Evolutionary conservation across 805 yeast genomes (phyloP).

Genomic region (Lipomyces yamanashiensis): DNA sequence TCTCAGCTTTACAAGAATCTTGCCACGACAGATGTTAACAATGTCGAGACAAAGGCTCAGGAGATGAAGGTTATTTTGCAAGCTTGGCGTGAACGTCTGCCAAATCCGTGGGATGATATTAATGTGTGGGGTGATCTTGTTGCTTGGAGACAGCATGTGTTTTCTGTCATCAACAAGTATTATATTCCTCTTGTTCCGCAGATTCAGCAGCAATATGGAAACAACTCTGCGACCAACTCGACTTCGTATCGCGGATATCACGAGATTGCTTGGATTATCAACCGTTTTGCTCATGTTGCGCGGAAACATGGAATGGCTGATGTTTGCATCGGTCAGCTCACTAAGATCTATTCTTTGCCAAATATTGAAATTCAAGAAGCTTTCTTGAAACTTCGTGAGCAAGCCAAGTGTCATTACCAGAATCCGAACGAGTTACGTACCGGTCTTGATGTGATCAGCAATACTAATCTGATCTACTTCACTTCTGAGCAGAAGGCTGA

Average conservation of each 20-base stretch:
- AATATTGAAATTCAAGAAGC: slow-evolving; percentile 99
- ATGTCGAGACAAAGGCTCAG: slow-evolving; percentile 88
- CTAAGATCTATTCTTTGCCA: slow-evolving; percentile 92
- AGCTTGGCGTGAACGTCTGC: slow-evolving; percentile 97
- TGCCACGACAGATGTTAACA: slow-evolving; percentile 87
- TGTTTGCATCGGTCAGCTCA: slow-evolving; percentile 89
- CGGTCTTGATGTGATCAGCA: slow-evolving; percentile 94
- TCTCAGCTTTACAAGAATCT: slow-evolving; percentile 88
- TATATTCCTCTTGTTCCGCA: slow-evolving; percentile 91
- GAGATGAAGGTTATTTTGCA: slow-evolving; percentile 92
- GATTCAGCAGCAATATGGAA: slow-evolving; percentile 62
- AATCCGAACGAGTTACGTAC: slow-evolving; percentile 88
- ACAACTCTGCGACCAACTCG: slow-evolving; percentile 68
- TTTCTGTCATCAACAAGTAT: slow-evolving; percentile 91
- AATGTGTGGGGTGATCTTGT: slow-evolving; percentile 97
- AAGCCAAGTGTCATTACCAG: slow-evolving; percentile 96
- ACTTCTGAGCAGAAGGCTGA: slow-evolving; percentile 98
- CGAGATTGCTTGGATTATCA: slow-evolving; percentile 98
- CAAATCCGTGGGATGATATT: slow-evolving; percentile 96
- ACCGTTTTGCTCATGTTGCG: slow-evolving; percentile 97
- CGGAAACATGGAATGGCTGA: slow-evolving; percentile 96
- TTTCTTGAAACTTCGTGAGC: slow-evolving; percentile 90
- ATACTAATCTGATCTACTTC: slow-evolving; percentile 93
- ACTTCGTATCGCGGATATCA: slow-evolving; percentile 98
- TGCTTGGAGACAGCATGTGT: slow-evolving; percentile 98